phyloP scores from a whole-genome alignment of 2,329 filamentous ascomycete species.

The Colletotrichum melonis region DNA sequence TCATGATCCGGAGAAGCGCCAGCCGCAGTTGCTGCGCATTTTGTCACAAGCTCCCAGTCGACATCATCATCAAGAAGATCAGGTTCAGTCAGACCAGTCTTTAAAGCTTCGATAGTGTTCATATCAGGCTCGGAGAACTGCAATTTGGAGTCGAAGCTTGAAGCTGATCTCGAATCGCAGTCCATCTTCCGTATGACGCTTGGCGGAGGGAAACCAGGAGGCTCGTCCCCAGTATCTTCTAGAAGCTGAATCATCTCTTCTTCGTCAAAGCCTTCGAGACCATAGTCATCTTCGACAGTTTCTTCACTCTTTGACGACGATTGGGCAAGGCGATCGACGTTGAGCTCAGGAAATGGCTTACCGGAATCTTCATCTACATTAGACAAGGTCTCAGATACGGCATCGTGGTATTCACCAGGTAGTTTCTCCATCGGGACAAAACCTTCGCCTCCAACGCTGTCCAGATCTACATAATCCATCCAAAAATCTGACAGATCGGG shows the following conservation, averaged over 20 bases:
- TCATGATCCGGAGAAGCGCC: background rate
- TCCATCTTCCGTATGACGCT: background rate
- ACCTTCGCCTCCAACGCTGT: background rate
- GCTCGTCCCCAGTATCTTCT: background rate
- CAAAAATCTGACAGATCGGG: background rate
- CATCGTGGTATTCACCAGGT: background rate
- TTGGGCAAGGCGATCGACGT: background rate
- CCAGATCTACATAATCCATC: constrained; percentile 23
- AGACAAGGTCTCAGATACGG: background rate
- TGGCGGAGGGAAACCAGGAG: background rate
- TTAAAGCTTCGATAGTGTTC: background rate
- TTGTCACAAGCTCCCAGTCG: constrained; percentile 52
- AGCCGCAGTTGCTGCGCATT: background rate
- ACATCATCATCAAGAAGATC: constrained; percentile 51
- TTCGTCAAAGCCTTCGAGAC: constrained; percentile 5
- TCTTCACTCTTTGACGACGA: background rate
- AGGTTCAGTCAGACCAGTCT: background rate
- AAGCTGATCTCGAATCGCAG: background rate
- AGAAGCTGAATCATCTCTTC: constrained; percentile 8
- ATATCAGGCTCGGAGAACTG: background rate
- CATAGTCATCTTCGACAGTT: background rate
- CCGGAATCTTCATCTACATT: background rate
- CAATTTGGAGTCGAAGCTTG: background rate
- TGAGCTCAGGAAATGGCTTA: background rate
- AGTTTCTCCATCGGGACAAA: background rate